Evolutionary conservation across 805 yeast species (phyloP).

Genomic region (Wickerhamomyces rabaulensis): DNA sequence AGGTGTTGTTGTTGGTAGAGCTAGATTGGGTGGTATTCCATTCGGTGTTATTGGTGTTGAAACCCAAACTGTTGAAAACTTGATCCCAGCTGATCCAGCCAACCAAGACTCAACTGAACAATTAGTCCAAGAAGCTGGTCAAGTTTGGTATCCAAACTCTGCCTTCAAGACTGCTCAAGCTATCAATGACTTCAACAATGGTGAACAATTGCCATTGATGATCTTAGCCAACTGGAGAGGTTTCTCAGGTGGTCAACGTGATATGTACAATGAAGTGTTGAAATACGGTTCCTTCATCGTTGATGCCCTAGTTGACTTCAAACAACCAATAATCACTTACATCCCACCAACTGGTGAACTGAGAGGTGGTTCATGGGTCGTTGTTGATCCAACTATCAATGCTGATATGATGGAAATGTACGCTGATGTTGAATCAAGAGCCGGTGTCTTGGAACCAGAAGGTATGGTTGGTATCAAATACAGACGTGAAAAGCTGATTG

Average conservation of each 20-base stretch:
- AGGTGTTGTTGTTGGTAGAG: slow-evolving; percentile 98
- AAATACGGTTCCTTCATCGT: slow-evolving; percentile 96
- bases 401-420: slow-evolving; percentile 99
- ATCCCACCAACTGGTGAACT: slow-evolving; percentile 98
- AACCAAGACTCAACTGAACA: slow-evolving; percentile 91
- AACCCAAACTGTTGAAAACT: slow-evolving; percentile 82
- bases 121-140: slow-evolving; percentile 92
- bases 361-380: slow-evolving; percentile 99
- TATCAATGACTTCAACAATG: slow-evolving; percentile 92
- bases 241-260: slow-evolving; percentile 99
- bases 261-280: slow-evolving; percentile 97
- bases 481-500: slow-evolving; percentile 85
- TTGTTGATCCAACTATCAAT: slow-evolving; percentile 97
- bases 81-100: slow-evolving; percentile 97
- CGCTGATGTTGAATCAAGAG: slow-evolving; percentile 93
- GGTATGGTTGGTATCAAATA: slow-evolving; percentile 99
- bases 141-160: slow-evolving; percentile 99
- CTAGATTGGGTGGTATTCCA: slow-evolving; percentile 98
- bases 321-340: slow-evolving; percentile 94
- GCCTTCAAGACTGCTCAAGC: slow-evolving; percentile 99
- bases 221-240: slow-evolving; percentile 99
- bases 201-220: slow-evolving; percentile 97
- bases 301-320: slow-evolving; percentile 92
- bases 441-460: slow-evolving; percentile 97
- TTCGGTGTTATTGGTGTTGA: slow-evolving; percentile 98